Conservation (phyloP, 2,329 filamentous ascomycete genomes). For the Trichoderma oligosporum region DNA sequence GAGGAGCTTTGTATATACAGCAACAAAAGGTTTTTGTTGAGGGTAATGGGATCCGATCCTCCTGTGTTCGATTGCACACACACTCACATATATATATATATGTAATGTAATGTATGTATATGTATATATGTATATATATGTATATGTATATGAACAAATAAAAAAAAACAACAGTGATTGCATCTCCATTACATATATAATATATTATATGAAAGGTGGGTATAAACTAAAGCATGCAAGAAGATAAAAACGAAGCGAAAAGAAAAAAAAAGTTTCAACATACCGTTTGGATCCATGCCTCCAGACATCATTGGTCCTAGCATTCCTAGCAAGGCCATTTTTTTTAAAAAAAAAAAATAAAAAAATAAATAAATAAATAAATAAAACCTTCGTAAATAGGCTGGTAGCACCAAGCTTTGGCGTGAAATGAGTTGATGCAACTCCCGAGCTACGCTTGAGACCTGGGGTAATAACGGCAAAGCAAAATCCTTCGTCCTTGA, state of each 20-base stretch:
- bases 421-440: neutral
- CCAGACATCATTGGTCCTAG: neutral
- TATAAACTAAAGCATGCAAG: neutral
- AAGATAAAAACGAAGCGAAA: neutral
- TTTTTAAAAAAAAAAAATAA: too few species aligned
- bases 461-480: neutral
- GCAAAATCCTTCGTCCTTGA: neutral
- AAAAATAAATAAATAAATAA: too few species aligned
- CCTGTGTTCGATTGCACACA: too few species aligned
- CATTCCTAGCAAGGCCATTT: neutral
- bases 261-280: neutral
- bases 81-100: too few species aligned
- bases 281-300: constrained; percentile 2
- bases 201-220: neutral
- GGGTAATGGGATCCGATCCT: too few species aligned
- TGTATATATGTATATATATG: neutral
- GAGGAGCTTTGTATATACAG: too few species aligned
- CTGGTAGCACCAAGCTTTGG: neutral
- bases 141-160: neutral
- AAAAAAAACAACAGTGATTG: neutral
- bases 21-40: too few species aligned
- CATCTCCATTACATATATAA: neutral
- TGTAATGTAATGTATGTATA: neutral
- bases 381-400: too few species aligned
- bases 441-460: neutral